A percentile compares a stretch with the other conserved stretches of the same genome.
These are phyloP conservation scores for Pezicula carpinea DNA, from an alignment of 2,329 filamentous ascomycete species.

Conservation along the genomic window DNA sequence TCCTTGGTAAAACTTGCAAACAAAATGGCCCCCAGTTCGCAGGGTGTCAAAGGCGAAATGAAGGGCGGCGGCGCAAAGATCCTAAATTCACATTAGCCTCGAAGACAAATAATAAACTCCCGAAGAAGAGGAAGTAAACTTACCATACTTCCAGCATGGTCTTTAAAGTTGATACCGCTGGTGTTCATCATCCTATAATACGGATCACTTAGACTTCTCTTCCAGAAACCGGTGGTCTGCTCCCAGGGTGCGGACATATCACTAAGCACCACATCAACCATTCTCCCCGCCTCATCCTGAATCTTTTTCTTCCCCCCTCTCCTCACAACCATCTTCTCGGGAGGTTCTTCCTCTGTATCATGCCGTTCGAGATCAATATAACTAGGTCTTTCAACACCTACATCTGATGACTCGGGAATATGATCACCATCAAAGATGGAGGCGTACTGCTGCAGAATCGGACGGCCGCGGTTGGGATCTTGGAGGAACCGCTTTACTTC, in stretches of 20 bases:
- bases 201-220: constrained; percentile 90
- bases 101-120: no score
- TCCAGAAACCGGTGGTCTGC: constrained; percentile 71
- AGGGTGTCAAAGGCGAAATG: constrained; percentile 82
- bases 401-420: constrained; percentile 5
- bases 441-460: constrained; percentile 26
- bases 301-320: constrained; percentile 17
- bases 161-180: constrained; percentile 77
- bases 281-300: constrained; percentile 43
- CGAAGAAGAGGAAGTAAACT: constrained; percentile 27
- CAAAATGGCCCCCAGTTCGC: constrained; percentile 76
- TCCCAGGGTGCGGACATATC: constrained; percentile 99
- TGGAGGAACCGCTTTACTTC: constrained; percentile 74
- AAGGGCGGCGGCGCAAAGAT: constrained; percentile 82
- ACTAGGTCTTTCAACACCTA: constrained; percentile 40
- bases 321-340: neutral
- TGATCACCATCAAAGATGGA: constrained; percentile 11
- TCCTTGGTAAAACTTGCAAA: constrained; percentile 98
- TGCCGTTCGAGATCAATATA: constrained; percentile 64
- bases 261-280: constrained; percentile 90
- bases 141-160: constrained; percentile 95
- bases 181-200: constrained; percentile 99
- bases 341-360: constrained; percentile 18
- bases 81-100: no score
- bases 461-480: constrained; percentile 55